Percentiles rank a stretch among this genome's conserved stretches.
Evolutionary conservation across 768 basidiomycete species (phyloP).

Genomic region (Russula vinacea): DNA sequence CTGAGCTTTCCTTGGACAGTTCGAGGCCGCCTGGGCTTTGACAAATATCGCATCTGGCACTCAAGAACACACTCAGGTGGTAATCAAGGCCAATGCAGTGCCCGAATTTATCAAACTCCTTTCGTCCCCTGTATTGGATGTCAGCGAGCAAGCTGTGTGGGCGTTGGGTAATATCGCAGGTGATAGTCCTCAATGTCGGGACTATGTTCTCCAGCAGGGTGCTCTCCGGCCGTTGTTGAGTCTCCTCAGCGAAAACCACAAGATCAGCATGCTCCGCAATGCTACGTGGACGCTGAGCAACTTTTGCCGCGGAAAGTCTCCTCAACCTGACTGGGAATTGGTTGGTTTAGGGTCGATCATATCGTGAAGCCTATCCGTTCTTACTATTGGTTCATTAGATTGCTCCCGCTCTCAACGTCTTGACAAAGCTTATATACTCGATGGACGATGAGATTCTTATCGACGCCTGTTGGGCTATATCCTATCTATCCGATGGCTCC

Average conservation of each 20-base stretch:
- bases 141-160: constrained; percentile 99
- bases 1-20: constrained; percentile 46
- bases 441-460: constrained; percentile 99
- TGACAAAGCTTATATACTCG: constrained; percentile 98
- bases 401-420: constrained; percentile 91
- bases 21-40: constrained; percentile 96
- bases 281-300: constrained; percentile 99
- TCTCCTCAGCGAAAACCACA: constrained; percentile 93
- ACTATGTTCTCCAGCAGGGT: constrained; percentile 92
- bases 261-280: constrained; percentile 96
- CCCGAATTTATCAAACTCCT: constrained; percentile 96
- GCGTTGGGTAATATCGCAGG: constrained; percentile 99
- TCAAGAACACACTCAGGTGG: constrained; percentile 96
- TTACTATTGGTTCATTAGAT: constrained; percentile 55
- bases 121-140: constrained; percentile 91
- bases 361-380: constrained; percentile 7
- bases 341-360: constrained; percentile 46
- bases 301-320: constrained; percentile 97
- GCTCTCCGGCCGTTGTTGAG: constrained; percentile 90
- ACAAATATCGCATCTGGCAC: constrained; percentile 99
- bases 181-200: constrained; percentile 95
- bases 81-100: constrained; percentile 91
- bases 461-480: constrained; percentile 99
- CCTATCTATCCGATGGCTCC: constrained; percentile 96
- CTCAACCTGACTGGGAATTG: constrained; percentile 97